phyloP scores from a whole-genome alignment of 371 early-diverging fungal genomes.

The Mortierella polycephala region DNA sequence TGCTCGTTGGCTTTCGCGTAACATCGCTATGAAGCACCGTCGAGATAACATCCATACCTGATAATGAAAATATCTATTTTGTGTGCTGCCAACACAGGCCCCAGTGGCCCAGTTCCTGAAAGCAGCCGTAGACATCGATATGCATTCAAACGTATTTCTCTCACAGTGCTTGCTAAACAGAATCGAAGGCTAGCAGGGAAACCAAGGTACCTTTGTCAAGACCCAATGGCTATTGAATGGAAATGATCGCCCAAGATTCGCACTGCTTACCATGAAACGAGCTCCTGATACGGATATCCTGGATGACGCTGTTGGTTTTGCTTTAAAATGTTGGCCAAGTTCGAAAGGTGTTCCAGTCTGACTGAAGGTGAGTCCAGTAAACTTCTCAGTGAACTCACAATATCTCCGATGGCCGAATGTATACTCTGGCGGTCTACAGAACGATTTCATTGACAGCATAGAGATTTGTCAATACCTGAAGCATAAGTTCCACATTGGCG shows the following conservation, averaged over 20 bases:
- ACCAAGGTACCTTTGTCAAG: background rate
- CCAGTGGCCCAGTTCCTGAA: slow-evolving; percentile 39
- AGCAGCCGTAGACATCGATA: slow-evolving; percentile 47
- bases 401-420: slow-evolving; percentile 41
- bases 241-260: too few relatives aligned
- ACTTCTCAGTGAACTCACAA: slow-evolving; percentile 31
- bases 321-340: slow-evolving; percentile 46
- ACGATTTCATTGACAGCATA: background rate
- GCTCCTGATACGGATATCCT: slow-evolving; percentile 47
- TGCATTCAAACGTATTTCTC: slow-evolving; percentile 63
- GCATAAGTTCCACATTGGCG: background rate
- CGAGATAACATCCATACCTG: slow-evolving; percentile 18
- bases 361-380: slow-evolving; percentile 38
- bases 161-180: slow-evolving; percentile 63
- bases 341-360: slow-evolving; percentile 41
- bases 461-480: background rate
- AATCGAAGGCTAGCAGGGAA: slow-evolving; percentile 59
- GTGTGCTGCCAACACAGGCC: slow-evolving; percentile 23
- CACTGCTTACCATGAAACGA: slow-evolving; percentile 36
- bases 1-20: background rate
- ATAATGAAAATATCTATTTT: slow-evolving; percentile 45
- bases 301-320: slow-evolving; percentile 43
- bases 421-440: slow-evolving; percentile 46
- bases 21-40: background rate
- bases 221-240: background rate